Percentiles rank a stretch among this genome's conserved stretches.
These are phyloP conservation scores for Trichopus zeylanicus DNA, from an alignment of 116 monocot genomes.

Conservation along the genomic window DNA sequence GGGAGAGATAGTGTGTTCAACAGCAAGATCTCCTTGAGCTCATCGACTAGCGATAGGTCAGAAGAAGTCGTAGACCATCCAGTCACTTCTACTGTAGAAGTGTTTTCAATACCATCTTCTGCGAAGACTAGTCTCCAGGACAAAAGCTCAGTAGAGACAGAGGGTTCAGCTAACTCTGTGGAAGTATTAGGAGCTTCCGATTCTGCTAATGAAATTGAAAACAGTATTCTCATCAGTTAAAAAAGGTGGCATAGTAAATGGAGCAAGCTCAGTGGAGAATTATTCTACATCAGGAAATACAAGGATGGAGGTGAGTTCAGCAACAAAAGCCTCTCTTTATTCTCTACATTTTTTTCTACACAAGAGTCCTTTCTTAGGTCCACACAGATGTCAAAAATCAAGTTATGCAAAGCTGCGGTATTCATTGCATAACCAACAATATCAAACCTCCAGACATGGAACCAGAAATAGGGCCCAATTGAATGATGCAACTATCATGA, in stretches of 20 bases:
- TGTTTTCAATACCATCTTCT: slow-evolving; percentile 7
- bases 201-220: background rate
- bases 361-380: too few species aligned
- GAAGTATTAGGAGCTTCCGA: too few species aligned
- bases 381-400: too few species aligned
- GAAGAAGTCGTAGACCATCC: background rate
- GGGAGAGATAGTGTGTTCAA: background rate
- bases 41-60: background rate
- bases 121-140: background rate
- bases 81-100: slow-evolving; percentile 5
- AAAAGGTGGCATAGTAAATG: slow-evolving; percentile 3
- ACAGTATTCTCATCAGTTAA: slow-evolving; percentile 4
- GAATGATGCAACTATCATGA: too few species aligned
- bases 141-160: background rate
- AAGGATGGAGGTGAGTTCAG: slow-evolving; percentile 14
- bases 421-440: too few species aligned
- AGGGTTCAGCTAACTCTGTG: too few species aligned
- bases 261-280: slow-evolving; percentile 10
- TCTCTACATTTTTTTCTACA: too few species aligned
- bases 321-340: too few species aligned
- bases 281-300: background rate
- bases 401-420: too few species aligned
- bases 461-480: too few species aligned
- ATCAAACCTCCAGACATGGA: too few species aligned
- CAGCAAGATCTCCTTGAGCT: background rate